Base-by-base conservation (phyloP, 176 grass and related monocot genomes). In the Oryza longistaminata region DNA sequence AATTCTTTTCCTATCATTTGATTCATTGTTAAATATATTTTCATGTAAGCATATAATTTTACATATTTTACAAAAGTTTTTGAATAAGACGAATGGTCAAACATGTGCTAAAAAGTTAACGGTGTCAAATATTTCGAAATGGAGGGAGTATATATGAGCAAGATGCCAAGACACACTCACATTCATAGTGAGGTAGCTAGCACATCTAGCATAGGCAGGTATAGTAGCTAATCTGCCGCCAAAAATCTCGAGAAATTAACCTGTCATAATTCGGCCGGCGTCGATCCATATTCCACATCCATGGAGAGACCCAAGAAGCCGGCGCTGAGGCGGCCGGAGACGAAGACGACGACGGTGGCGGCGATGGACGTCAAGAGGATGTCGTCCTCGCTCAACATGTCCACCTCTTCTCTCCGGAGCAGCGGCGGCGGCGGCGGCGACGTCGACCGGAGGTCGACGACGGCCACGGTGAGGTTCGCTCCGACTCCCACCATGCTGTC, bases 251-350 rank as follows among this genome's bases (percentile, higher is more conserved):
- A n/a, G 7, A 19, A 58, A 2, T 58, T 58, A 58, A n/a, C 17
- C 42, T 43, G 19, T 9, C 53, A 58, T 6, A 58, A 21, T 58
- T 58, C 21, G 53, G 35, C 0, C 35, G 35, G 15, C 16, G 21
- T 53, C 15, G 9, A 48, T 48, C 46, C 46, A 49, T 49, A 37
- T 37, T 37, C 35, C 35, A 6, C 5, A 55, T n/a, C 53, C 77
- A 89, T 85, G 88, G 82, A 89, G 19, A 85, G 75, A 50, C 35
- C 66, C 65, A 89, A 9, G 77, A 89, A 70, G 31, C 13, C 77
- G 62, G 81, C 53, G 2, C 77, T 42, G 75, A n/a, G 31, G n/a
- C 22, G 16, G 77, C 3, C 69, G 42, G 50, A 71, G 82, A 16
- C 64, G 88, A 43, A 71, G 82, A 16, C 64, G 88, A 43, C 48